Evolutionary conservation across 1,284 basidiomycete species (phyloP), one percentile per base, ranked within the genome.

Genomic region (Porphyrellus sp.): DNA sequence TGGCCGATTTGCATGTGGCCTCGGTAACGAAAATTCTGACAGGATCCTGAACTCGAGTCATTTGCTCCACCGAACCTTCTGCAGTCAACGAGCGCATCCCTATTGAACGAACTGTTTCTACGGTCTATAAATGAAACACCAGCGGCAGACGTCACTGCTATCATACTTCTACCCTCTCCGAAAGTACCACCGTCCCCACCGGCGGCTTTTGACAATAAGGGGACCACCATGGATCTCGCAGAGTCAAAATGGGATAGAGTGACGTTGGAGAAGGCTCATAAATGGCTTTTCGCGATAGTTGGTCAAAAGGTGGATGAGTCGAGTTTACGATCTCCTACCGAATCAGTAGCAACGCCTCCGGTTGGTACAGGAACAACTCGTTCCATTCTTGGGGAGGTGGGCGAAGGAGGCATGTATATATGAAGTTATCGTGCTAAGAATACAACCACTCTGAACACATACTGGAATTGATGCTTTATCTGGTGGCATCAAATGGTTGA

Each of bases 61-160:
- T 83, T 82, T 51, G 62, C 71, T 4, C 78, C 83, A 6, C 83
- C 84, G 12, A 86, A 86, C 57, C 72, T 86, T 34, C 61, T 85
- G 28, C 79, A 78, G 56, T 74, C 77, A 3, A 79, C 81, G 2
- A 75, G 81, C 1, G 81, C 84, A 2, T 72, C 83, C 5, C 74
- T 85, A 54, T 62, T 84, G 46, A 70, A 78, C 21, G 52, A 60
- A 16, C 34, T 68, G 5, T 59, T 60, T 54, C 38, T 68, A 11
- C 40, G 62, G 51, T 58, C 62, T 42, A 33, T 53, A 5, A 7
- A 25, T 9, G 33, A 31, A 59, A 73, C 45, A 51, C 69, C 16
- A 46, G 53, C 63, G 8, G 21, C 5, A n/a, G 18, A 46, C 30
- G 28, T 37, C 23, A 51, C 48, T 2, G 55, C 61, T 8, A 61